Conservation (phyloP, 225 moss, liverwort and hornwort genomes). For the Neckera pumila region DNA sequence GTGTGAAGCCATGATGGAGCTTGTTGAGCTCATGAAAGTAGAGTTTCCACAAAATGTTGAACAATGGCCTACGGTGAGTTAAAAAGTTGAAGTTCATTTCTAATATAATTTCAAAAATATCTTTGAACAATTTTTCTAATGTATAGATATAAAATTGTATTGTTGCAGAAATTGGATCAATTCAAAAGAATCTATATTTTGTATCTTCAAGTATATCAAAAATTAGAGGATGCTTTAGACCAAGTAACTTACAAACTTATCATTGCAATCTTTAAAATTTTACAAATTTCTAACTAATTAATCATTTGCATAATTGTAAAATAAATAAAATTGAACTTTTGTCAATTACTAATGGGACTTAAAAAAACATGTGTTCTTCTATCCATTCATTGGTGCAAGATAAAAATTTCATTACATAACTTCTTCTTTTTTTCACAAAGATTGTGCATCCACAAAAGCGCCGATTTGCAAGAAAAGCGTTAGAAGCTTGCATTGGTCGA, state of each 20-base stretch:
- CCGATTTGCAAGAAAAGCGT: constrained; percentile 47
- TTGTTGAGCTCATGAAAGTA: constrained; percentile 33
- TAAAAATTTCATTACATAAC: too few species aligned
- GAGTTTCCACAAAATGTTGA: constrained; percentile 22
- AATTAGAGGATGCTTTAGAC: constrained; percentile 68
- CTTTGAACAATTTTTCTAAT: not conserved
- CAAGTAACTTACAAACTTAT: constrained; percentile 22
- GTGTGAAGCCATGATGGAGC: constrained; percentile 37
- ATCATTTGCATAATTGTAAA: not conserved
- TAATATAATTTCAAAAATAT: not conserved
- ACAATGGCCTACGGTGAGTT: constrained; percentile 21
- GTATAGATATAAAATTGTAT: not conserved
- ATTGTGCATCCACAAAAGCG: constrained; percentile 96
- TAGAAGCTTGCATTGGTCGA: constrained; percentile 85
- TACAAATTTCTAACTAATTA: not conserved
- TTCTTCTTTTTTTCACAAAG: constrained; percentile 1
- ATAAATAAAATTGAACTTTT: not conserved
- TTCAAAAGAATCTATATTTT: constrained; percentile 44
- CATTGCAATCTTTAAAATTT: not conserved
- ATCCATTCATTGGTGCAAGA: too few species aligned
- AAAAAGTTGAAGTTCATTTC: not conserved
- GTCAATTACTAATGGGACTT: not conserved
- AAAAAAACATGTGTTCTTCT: accelerated
- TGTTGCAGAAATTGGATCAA: constrained; percentile 22
- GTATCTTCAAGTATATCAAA: constrained; percentile 71